Percentiles rank a stretch among this genome's conserved stretches.
Evolutionary conservation across 1,284 basidiomycete species (phyloP).

Genomic region (Heterobasidion annosum): DNA sequence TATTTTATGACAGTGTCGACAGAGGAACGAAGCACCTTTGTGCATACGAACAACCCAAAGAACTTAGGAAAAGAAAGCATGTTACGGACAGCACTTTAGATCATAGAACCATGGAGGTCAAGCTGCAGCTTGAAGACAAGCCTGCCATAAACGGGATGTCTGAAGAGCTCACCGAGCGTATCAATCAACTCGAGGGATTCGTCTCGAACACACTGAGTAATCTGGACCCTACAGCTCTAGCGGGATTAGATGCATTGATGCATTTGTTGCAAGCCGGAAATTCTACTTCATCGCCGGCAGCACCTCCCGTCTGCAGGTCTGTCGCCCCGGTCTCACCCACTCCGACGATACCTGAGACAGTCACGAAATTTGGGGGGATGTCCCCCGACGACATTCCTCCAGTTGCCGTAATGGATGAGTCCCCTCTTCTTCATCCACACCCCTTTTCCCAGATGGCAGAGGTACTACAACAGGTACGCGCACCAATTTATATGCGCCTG

Average conservation of each 20-base stretch:
- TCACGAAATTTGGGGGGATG: conserved; percentile 4
- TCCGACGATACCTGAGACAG: not conserved
- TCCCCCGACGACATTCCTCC: conserved; percentile 7
- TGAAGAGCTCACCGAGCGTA: conserved; percentile 1
- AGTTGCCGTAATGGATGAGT: not conserved
- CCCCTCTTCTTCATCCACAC: not conserved
- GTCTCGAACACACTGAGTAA: conserved; percentile 7
- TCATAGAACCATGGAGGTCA: not conserved
- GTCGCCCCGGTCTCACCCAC: not conserved
- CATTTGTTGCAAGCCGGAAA: conserved; percentile 10
- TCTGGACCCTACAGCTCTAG: conserved; percentile 8
- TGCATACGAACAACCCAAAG: not conserved
- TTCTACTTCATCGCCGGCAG: not conserved
- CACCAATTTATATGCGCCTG: not conserved
- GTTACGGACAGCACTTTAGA: not conserved
- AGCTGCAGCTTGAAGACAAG: not conserved
- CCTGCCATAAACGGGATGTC: not conserved
- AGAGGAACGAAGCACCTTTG: not conserved
- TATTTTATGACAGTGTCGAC: not conserved
- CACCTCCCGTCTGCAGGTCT: not conserved
- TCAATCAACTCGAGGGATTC: conserved; percentile 5
- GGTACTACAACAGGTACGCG: conserved; percentile 1
- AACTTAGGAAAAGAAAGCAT: not conserved
- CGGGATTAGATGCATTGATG: conserved; percentile 11
- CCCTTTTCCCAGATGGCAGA: not conserved